Percentiles rank a stretch among this genome's conserved stretches.
Evolutionary conservation across 2,329 filamentous ascomycete species (phyloP).

Genomic region (Penicillium decumbens): DNA sequence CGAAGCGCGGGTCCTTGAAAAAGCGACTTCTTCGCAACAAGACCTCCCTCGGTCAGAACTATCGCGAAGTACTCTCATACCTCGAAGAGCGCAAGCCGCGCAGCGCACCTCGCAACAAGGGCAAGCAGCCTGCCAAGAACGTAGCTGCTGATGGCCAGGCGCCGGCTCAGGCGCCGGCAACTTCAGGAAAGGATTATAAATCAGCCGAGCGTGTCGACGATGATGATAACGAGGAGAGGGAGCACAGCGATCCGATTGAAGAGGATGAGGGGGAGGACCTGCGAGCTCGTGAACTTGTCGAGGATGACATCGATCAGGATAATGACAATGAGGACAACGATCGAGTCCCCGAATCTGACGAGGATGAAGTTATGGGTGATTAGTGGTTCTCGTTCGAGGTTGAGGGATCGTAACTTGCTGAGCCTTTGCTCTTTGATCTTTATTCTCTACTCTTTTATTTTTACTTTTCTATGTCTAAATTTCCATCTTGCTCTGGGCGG

Average conservation of each 20-base stretch:
- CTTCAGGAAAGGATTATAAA: conserved; percentile 26
- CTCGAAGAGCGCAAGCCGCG: conserved; percentile 63
- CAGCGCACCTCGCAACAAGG: conserved; percentile 30
- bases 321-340: conserved; percentile 27
- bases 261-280: conserved; percentile 44
- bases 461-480: conserved; percentile 14
- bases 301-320: conserved; percentile 38
- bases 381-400: conserved; percentile 14
- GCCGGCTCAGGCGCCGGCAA: conserved; percentile 13
- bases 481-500: neutral
- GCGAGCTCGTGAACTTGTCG: conserved; percentile 33
- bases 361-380: conserved; percentile 45
- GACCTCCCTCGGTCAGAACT: conserved; percentile 74
- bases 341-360: conserved; percentile 30
- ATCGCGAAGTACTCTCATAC: conserved; percentile 75
- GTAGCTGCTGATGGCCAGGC: conserved; percentile 13
- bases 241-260: conserved; percentile 30
- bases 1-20: conserved; percentile 60
- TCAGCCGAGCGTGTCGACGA: conserved; percentile 44
- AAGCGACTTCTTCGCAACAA: conserved; percentile 74
- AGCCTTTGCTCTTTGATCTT: conserved; percentile 7
- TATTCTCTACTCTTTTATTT: conserved; percentile 5
- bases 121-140: conserved; percentile 27
- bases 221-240: conserved; percentile 39
- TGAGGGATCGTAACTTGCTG: conserved; percentile 18